phyloP scores from a whole-genome alignment of 305 asterid species.

The Coffea humblotiana region DNA sequence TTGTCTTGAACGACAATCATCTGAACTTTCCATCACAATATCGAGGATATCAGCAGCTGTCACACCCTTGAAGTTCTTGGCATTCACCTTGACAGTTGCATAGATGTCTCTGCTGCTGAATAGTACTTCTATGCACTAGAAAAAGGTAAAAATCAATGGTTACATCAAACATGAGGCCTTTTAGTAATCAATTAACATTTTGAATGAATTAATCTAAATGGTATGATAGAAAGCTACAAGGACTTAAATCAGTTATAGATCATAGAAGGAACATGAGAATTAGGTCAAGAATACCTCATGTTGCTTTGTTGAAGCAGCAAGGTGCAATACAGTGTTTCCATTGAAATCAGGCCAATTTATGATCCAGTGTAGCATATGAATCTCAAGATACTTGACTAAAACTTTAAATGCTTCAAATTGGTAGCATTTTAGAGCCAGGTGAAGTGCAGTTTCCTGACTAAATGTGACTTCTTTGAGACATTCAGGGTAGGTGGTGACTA shows the following conservation, averaged over 20 bases:
- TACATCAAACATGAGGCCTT: too few species aligned
- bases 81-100: neutral
- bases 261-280: too few species aligned
- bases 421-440: conserved; percentile 11
- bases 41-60: conserved; percentile 5
- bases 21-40: conserved; percentile 9
- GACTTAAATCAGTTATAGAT: neutral
- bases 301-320: conserved; percentile 33
- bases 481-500: neutral
- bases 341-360: conserved; percentile 29
- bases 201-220: neutral
- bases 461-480: neutral
- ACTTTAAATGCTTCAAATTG: conserved; percentile 12
- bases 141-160: neutral
- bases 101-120: neutral
- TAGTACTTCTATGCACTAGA: conserved; percentile 6
- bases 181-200: neutral
- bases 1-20: neutral
- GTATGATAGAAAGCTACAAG: too few species aligned
- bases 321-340: conserved; percentile 37
- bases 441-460: conserved; percentile 13
- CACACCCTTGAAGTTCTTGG: conserved; percentile 2
- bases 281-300: conserved; percentile 15
- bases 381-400: conserved; percentile 9
- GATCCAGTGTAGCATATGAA: conserved; percentile 4